phyloP scores from a whole-genome alignment of 352 stramenopile species.

The Pythium brassicae region DNA sequence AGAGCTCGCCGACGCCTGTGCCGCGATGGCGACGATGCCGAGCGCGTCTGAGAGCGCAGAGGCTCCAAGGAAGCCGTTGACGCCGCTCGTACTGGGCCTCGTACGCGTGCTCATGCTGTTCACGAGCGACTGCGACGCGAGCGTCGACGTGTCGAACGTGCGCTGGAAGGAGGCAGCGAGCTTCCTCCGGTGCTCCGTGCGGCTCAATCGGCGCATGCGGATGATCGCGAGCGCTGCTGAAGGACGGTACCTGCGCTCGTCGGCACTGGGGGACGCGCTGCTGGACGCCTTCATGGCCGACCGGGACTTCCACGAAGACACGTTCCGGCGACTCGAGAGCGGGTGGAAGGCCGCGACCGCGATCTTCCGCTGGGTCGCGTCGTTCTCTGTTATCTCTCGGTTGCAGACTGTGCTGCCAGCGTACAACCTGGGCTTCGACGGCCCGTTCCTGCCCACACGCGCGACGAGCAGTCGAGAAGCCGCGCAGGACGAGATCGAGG shows the following conservation, averaged over 20 bases:
- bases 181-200: conserved; percentile 44
- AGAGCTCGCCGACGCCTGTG: conserved; percentile 52
- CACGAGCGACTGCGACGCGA: conserved; percentile 44
- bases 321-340: conserved; percentile 37
- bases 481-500: conserved; percentile 30
- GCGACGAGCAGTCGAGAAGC: conserved; percentile 34
- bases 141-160: conserved; percentile 43
- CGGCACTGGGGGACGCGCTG: conserved; percentile 29
- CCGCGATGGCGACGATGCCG: conserved; percentile 44
- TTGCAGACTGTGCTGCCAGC: conserved; percentile 41
- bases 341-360: conserved; percentile 45
- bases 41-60: conserved; percentile 2
- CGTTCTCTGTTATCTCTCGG: conserved; percentile 32
- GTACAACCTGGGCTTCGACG: conserved; percentile 1
- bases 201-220: conserved; percentile 47
- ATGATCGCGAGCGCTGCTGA: conserved; percentile 38
- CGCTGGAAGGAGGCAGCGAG: conserved; percentile 60
- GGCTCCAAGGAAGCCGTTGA: conserved; percentile 19
- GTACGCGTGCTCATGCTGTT: conserved; percentile 71
- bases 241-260: conserved; percentile 34
- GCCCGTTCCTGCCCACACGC: conserved; percentile 31
- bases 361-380: conserved; percentile 57
- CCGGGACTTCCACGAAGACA: conserved; percentile 36
- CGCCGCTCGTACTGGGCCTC: conserved; percentile 61
- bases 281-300: conserved; percentile 45